Base-by-base conservation (phyloP, 805 yeast genomes). In the Metschnikowia matae region DNA sequence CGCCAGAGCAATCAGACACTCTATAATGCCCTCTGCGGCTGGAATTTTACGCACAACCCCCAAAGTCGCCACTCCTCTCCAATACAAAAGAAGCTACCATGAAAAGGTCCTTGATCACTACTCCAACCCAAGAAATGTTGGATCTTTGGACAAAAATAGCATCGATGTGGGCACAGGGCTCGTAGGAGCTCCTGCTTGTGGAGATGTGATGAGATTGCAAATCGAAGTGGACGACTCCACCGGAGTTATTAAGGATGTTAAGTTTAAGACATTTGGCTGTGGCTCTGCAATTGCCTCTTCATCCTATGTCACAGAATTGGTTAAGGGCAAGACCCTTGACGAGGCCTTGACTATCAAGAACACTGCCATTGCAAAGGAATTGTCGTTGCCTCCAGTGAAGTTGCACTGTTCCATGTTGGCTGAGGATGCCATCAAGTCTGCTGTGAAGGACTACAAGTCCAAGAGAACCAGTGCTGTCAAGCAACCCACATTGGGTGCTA, bases 171-270 rank as follows among this genome's bases (percentile, higher is more conserved):
- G 99, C 40, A 94, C 98, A 1, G 99, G 99, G 0, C 78, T 94
- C 41, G 99, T 94, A 14, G 99, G 99, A 50, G 98, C 99, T 0
- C 98, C 99, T 49, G 99, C 99, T 0, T 94, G 99, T 74, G 99
- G 99, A 49, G 99, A 94, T 74, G 99, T 94, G 41, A 94, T 94
- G 97, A 86, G 96, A 73, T 79, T 94, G 57, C 98, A 94, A 69
- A 94, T 94, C 63, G 83, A 91, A 67, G 99, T 94, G 8, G 85
- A 85, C 57, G 97, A 91, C 62, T 84, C 79, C 50, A 83, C 96
- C 21, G 99, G 99, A 1, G 78, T 88, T 48, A 94, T 94, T 60
- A 83, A 88, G 68, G 96, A 94, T 67, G 99, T 92, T 55, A 92
- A 90, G 70, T 94, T 94, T 74, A 94, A 94, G 80, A 94, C 99